Base-by-base conservation (phyloP, 768 basidiomycete genomes). In the Coprinellus aureogranulatus region DNA sequence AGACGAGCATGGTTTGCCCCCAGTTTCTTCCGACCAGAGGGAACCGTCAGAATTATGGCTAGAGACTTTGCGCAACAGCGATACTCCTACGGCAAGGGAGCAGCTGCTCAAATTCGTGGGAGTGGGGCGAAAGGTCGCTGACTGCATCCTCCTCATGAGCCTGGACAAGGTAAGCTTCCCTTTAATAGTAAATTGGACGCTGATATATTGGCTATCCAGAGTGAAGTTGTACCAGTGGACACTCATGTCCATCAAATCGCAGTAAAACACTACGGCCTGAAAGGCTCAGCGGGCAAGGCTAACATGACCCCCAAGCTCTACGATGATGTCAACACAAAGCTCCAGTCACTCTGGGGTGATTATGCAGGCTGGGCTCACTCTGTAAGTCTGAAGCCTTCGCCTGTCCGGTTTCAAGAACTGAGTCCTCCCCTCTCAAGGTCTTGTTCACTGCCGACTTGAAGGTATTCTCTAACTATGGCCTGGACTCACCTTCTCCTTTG, bases 51-150 rank as follows among this genome's bases (percentile, higher is more conserved):
- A 91, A 59, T 66, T 68, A 53, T 92, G 87, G 83, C 77, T 94
- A 2, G 59, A 66, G 54, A 71, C 75, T 6, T 70, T 94, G 22
- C 75, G 92, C 47, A 64, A 63, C 1, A 61, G 67, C 56, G 71
- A 67, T 23, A 88, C 88, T 0, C 69, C 71, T 0, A 79, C 81
- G 25, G 92, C 93, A 23, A 77, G 94, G 62, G 78, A 82, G 42
- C 86, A 89, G 61, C 77, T 99, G 23, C 73, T 96, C 34, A 86
- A 83, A 65, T 85, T 98, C 55, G 80, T 90, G 44, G 97, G 97
- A 0, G 96, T 99, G 1, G 97, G 97, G 4, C 81, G 92, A 34
- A 99, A 99, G 68, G 97, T 99, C 0, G 96, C 96, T 2, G 97
- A 99, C 67, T 99, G 97, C 65, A 75, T 97, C 27, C 72, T 97